Conservation (phyloP, 805 yeast genomes). For the Myxozyma neotropica region DNA sequence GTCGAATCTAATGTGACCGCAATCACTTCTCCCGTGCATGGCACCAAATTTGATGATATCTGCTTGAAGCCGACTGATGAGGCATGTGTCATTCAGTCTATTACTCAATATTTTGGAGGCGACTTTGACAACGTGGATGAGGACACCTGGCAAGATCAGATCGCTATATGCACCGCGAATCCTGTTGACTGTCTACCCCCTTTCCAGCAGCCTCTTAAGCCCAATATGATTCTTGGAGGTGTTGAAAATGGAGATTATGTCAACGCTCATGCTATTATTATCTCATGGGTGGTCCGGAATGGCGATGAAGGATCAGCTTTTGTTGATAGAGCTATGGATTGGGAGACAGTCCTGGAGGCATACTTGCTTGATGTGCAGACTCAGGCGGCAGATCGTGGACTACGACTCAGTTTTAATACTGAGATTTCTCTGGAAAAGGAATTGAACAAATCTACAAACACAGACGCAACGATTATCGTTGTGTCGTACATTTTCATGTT, state of each 20-base stretch:
- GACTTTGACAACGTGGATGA: conserved; percentile 54
- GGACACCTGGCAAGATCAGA: conserved; percentile 56
- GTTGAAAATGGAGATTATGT: conserved; percentile 50
- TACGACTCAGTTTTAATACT: conserved; percentile 73
- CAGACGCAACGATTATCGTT: conserved; percentile 70
- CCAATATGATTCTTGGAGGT: conserved; percentile 71
- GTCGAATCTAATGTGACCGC: conserved; percentile 60
- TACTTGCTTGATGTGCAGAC: conserved; percentile 51
- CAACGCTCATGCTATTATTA: conserved; percentile 70
- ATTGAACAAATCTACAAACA: conserved; percentile 75
- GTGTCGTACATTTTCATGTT: conserved; percentile 86
- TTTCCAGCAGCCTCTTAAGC: conserved; percentile 86
- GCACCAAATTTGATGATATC: conserved; percentile 57
- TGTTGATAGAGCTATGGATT: conserved; percentile 52
- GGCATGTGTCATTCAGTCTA: conserved; percentile 80
- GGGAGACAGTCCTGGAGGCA: conserved; percentile 72
- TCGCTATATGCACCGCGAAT: conserved; percentile 65
- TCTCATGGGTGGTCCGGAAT: conserved; percentile 71
- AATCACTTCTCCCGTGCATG: conserved; percentile 38
- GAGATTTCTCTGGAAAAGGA: conserved; percentile 85
- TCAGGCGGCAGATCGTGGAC: conserved; percentile 55
- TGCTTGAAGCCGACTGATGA: conserved; percentile 85
- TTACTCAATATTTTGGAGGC: conserved; percentile 84
- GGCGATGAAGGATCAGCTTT: conserved; percentile 49
- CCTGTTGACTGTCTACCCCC: conserved; percentile 90